Percentiles rank a stretch among this genome's conserved stretches.
phyloP scores from a whole-genome alignment of 345 rosid species.

The Syzygium aromaticum region DNA sequence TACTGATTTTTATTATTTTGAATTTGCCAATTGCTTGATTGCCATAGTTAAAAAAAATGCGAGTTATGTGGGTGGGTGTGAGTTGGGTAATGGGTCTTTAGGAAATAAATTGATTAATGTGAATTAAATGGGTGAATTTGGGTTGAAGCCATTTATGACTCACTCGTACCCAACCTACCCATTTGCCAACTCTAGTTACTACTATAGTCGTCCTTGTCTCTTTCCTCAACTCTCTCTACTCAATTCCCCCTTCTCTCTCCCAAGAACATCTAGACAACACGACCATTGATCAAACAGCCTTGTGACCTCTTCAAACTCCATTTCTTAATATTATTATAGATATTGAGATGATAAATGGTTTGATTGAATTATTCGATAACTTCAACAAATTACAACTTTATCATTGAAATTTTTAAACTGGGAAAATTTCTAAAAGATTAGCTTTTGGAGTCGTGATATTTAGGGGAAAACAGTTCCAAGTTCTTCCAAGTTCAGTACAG shows the following conservation, averaged over 20 bases:
- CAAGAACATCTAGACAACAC: not conserved
- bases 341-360: not conserved
- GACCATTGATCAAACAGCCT: not conserved
- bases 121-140: too few relatives aligned
- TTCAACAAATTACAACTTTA: not conserved
- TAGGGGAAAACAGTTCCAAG: too few relatives aligned
- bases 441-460: not conserved
- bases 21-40: too few relatives aligned
- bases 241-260: not conserved
- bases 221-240: not conserved
- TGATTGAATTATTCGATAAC: not conserved
- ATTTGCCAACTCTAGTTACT: not conserved
- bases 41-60: too few relatives aligned
- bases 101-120: too few relatives aligned
- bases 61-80: too few relatives aligned
- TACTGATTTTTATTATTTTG: too few relatives aligned
- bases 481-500: too few relatives aligned
- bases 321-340: not conserved
- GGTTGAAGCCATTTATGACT: too few relatives aligned
- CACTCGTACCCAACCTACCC: too few relatives aligned
- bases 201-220: not conserved
- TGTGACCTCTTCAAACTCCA: not conserved
- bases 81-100: too few relatives aligned
- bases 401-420: not conserved
- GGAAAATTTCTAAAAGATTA: not conserved